Evolutionary conservation across 176 grass and related monocot genomes (phyloP).

Genomic region (Lolium perenne): DNA sequence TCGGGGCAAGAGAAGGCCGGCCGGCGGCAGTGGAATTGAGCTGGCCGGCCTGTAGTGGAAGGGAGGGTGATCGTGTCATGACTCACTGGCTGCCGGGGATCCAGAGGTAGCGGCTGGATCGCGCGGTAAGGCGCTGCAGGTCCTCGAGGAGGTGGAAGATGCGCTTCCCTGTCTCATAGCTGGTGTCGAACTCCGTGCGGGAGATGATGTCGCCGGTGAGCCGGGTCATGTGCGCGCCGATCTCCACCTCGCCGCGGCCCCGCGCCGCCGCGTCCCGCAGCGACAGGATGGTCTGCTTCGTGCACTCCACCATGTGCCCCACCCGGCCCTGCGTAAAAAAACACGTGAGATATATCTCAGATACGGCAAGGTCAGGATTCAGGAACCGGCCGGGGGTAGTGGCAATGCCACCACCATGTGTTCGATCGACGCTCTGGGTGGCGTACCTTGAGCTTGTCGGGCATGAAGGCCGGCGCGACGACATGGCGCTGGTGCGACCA

Average conservation of each 20-base stretch:
- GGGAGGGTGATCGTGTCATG: not conserved
- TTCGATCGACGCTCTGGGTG: not conserved
- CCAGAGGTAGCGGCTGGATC: constrained; percentile 82
- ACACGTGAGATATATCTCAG: not conserved
- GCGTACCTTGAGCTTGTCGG: constrained; percentile 84
- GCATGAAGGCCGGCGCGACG: constrained; percentile 94
- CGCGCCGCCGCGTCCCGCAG: constrained; percentile 45
- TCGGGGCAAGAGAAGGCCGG: not conserved
- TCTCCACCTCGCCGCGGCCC: constrained; percentile 63
- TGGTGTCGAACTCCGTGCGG: constrained; percentile 84
- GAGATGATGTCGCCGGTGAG: constrained; percentile 91
- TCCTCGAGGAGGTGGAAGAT: constrained; percentile 80
- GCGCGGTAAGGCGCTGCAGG: constrained; percentile 68
- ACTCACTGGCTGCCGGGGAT: constrained; percentile 84
- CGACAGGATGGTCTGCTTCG: constrained; percentile 58
- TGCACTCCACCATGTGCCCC: constrained; percentile 88
- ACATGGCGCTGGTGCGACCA: constrained; percentile 96
- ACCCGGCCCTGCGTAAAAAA: constrained; percentile 56
- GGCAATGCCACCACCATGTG: not conserved
- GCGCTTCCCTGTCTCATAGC: constrained; percentile 76
- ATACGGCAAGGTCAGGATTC: not conserved
- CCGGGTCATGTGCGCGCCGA: constrained; percentile 69
- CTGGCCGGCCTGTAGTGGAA: not conserved
- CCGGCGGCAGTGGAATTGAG: not conserved
- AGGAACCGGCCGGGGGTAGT: not conserved